Evolutionary conservation across 352 stramenopile genomes (phyloP), one percentile per base, ranked within the genome.

Genomic region (Elongisporangium anandrum): DNA sequence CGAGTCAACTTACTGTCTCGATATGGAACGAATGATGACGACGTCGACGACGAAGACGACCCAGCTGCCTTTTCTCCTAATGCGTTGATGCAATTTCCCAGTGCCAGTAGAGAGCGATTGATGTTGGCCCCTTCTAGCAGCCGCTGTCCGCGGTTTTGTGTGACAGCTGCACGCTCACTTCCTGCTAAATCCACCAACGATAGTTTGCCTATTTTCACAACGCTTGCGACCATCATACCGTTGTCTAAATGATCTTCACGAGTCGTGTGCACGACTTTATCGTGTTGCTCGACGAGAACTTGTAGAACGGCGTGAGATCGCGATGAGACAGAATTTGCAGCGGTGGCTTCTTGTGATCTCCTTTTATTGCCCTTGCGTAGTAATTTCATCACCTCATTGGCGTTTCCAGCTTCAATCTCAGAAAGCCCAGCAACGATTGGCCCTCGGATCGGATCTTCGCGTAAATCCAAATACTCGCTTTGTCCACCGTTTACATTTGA

Each of bases 81-180:
- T 8, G 90, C 91, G 48, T 98, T 98, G 74, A 98, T 98, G 54
- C 87, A 96, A 59, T 98, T 97, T 16, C 90, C 92, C 8, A 98
- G 57, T 8, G 92, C 91, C 3, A 97, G 57, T n/a, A 98, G 57
- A 21, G 82, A 95, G 0, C 90, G 76, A 54, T 98, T 98, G 62
- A 98, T 98, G 62, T 98, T 97, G 2, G 92, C 92, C 23, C 92
- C 92, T 71, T 97, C 92, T 4, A 90, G 66, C 10, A 97, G 63
- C 17, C 91, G 81, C 39, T 87, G 64, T 0, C 92, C 92, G 4
- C 80, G 75, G 64, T 97, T 97, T 59, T 97, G 81, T 8, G 92
- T 98, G 58, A 92, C 85, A 10, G 88, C 85, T 2, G 93, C 93
- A 48, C 92, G 70, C 58, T 98, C 92, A n/a, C 79, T 94, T 24